These are phyloP conservation scores for Linnemannia hyalina DNA, from an alignment of 192 early-diverging fungal species.

Conservation along the genomic window DNA sequence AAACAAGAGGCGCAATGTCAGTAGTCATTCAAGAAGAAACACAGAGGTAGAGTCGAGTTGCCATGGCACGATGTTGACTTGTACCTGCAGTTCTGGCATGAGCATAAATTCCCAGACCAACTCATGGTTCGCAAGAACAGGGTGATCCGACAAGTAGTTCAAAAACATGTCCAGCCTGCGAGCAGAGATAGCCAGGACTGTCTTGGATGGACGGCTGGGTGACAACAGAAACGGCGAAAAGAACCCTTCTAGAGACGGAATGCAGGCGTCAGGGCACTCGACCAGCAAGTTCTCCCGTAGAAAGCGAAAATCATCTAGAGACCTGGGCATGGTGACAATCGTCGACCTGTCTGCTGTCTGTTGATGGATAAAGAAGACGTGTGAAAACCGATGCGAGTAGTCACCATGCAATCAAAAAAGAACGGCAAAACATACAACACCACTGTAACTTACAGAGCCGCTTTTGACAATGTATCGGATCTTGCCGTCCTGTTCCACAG, in stretches of 20 bases:
- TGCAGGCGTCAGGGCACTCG: slow-evolving; percentile 59
- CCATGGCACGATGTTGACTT: neutral
- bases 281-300: slow-evolving; percentile 52
- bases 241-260: slow-evolving; percentile 58
- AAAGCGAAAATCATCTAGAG: slow-evolving; percentile 62
- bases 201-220: slow-evolving; percentile 55
- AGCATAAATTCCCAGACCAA: slow-evolving; percentile 60
- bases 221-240: slow-evolving; percentile 55
- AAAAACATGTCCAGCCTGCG: slow-evolving; percentile 57
- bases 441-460: slow-evolving; percentile 42
- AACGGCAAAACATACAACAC: neutral
- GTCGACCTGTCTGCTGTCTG: slow-evolving; percentile 36
- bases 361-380: neutral
- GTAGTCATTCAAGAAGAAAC: neutral
- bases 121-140: slow-evolving; percentile 58
- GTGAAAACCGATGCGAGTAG: neutral
- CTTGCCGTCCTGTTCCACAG: slow-evolving; percentile 42
- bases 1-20: neutral
- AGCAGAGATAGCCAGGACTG: slow-evolving; percentile 35
- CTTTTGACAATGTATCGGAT: slow-evolving; percentile 57
- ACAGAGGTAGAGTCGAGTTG: neutral
- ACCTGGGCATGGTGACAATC: slow-evolving; percentile 58
- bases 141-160: slow-evolving; percentile 58
- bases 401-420: neutral
- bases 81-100: slow-evolving; percentile 57